Conservation (phyloP, 106 monocot genomes). For the Dendrobium nobile region DNA sequence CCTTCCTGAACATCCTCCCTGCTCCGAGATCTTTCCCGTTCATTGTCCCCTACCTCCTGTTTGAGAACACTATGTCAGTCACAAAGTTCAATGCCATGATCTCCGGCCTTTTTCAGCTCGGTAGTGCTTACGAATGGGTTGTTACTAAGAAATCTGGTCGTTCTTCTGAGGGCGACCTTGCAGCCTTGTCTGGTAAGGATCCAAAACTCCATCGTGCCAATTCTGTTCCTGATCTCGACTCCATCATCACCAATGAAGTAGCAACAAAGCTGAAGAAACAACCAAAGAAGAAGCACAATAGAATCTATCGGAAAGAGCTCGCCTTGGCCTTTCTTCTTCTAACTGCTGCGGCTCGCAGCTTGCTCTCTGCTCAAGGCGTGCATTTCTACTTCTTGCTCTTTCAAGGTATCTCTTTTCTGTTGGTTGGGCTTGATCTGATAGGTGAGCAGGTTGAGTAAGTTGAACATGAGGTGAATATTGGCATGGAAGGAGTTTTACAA, state of each 20-base stretch:
- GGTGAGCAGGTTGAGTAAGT: slow-evolving; percentile 86
- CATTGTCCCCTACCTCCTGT: slow-evolving; percentile 92
- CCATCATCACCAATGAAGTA: slow-evolving; percentile 29
- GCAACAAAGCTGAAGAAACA: slow-evolving; percentile 27
- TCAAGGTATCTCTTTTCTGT: slow-evolving; percentile 85
- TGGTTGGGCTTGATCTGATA: slow-evolving; percentile 89
- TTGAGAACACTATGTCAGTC: slow-evolving; percentile 98
- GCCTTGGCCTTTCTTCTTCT: slow-evolving; percentile 74
- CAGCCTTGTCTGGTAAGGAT: slow-evolving; percentile 26
- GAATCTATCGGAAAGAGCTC: slow-evolving; percentile 84
- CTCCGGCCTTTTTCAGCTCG: slow-evolving; percentile 86
- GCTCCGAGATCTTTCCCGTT: slow-evolving; percentile 81
- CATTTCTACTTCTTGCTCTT: slow-evolving; percentile 97
- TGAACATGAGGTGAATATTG: background rate
- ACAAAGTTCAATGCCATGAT: slow-evolving; percentile 99
- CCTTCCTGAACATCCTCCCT: slow-evolving; percentile 91
- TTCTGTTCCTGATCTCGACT: slow-evolving; percentile 45
- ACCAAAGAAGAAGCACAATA: slow-evolving; percentile 59
- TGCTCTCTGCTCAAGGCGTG: slow-evolving; percentile 90
- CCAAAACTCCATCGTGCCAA: slow-evolving; percentile 25
- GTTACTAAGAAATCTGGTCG: slow-evolving; percentile 95
- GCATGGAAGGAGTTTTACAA: background rate
- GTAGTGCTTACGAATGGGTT: slow-evolving; percentile 88
- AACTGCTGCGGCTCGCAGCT: slow-evolving; percentile 65
- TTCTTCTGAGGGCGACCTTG: slow-evolving; percentile 84